Percentiles rank a stretch among this genome's conserved stretches.
phyloP scores from a whole-genome alignment of 768 basidiomycete genomes.

The Lactarius trivialis region DNA sequence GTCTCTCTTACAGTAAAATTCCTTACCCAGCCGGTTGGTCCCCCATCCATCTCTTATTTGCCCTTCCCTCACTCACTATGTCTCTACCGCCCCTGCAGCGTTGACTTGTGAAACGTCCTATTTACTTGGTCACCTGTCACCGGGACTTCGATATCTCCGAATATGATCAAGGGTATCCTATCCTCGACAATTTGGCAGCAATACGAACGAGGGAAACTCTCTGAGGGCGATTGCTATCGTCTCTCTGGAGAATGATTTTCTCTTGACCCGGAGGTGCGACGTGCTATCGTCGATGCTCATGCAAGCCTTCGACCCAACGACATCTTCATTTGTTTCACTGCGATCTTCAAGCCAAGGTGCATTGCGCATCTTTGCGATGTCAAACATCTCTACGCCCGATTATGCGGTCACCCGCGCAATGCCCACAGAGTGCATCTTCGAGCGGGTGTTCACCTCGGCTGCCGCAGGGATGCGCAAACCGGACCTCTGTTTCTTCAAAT shows the following conservation, averaged over 20 bases:
- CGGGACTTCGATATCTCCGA: conserved; percentile 38
- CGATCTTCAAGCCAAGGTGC: conserved; percentile 36
- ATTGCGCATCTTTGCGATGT: conserved; percentile 48
- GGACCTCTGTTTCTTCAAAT: conserved; percentile 46
- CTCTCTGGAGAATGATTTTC: conserved; percentile 36
- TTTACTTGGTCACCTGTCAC: conserved; percentile 47
- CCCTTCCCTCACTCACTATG: not conserved
- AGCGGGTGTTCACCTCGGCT: conserved; percentile 47
- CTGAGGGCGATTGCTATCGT: conserved; percentile 40
- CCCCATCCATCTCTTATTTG: not conserved
- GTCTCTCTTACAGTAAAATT: not conserved
- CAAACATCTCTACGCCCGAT: conserved; percentile 52
- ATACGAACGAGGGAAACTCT: conserved; percentile 43
- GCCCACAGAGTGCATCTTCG: conserved; percentile 42
- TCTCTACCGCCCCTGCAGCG: conserved; percentile 12
- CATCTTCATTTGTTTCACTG: conserved; percentile 38
- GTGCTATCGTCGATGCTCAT: conserved; percentile 43
- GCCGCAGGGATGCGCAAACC: conserved; percentile 50
- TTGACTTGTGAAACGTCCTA: conserved; percentile 52
- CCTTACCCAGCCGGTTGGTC: not conserved
- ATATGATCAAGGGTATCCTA: conserved; percentile 37
- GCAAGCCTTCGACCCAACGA: conserved; percentile 42
- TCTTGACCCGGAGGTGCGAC: conserved; percentile 33
- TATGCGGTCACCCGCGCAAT: conserved; percentile 40
- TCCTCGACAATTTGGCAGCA: conserved; percentile 44